phyloP scores from a whole-genome alignment of 2,329 filamentous ascomycete species.

The Fragosphaeria purpurea region DNA sequence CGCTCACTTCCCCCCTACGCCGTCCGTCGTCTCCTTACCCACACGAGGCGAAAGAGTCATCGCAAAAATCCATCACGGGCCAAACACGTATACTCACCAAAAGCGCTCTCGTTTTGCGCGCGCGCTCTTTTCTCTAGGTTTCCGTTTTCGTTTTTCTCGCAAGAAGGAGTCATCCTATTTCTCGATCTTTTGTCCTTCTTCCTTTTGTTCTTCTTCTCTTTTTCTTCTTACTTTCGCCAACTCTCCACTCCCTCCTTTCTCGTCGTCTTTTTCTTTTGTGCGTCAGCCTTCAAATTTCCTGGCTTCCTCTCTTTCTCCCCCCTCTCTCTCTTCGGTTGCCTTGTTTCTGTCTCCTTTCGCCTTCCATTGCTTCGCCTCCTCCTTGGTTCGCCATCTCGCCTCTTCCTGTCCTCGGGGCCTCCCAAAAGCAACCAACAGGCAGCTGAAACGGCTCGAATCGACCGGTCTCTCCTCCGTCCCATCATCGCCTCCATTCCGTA shows the following conservation, averaged over 20 bases:
- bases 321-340: not conserved
- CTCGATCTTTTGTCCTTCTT: not conserved
- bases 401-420: not conserved
- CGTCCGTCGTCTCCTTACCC: slow-evolving; percentile 1
- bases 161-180: not conserved
- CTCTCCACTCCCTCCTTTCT: slow-evolving; percentile 2
- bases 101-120: slow-evolving; percentile 9
- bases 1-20: slow-evolving; percentile 2
- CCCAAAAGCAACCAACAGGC: not conserved
- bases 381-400: not conserved
- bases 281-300: not conserved
- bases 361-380: slow-evolving; percentile 1
- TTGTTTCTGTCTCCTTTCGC: not conserved
- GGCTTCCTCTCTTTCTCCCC: not conserved
- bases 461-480: slow-evolving; percentile 1
- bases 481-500: slow-evolving; percentile 9
- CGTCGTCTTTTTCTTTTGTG: not conserved
- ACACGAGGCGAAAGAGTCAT: slow-evolving; percentile 12
- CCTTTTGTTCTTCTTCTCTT: slow-evolving; percentile 3
- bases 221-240: slow-evolving; percentile 4
- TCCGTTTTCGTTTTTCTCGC: not conserved
- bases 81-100: slow-evolving; percentile 13
- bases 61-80: slow-evolving; percentile 12
- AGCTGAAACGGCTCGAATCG: not conserved
- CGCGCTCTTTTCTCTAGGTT: slow-evolving; percentile 7